phyloP scores from a whole-genome alignment of 345 rosid genomes.

The Hypericum androsaemum region DNA sequence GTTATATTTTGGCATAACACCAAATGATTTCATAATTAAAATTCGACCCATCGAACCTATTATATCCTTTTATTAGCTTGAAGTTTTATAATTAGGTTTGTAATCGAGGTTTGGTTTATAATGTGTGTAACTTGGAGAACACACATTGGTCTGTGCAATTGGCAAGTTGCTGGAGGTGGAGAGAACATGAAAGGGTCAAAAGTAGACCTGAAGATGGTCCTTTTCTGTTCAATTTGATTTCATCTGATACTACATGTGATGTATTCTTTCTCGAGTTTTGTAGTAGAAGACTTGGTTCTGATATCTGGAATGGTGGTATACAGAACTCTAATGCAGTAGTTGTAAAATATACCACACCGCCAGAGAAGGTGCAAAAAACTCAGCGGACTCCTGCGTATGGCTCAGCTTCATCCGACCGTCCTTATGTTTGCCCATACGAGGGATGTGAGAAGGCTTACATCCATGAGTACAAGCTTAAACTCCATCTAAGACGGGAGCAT shows the following conservation, averaged over 20 bases:
- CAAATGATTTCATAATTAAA: no score
- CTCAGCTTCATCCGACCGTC: slow-evolving; percentile 70
- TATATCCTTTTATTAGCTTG: no score
- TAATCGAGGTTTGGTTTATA: no score
- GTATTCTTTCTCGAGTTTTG: background rate
- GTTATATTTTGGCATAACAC: no score
- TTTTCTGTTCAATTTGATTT: background rate
- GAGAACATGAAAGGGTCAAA: no score
- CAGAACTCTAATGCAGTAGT: slow-evolving; percentile 50
- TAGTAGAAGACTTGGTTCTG: slow-evolving; percentile 4
- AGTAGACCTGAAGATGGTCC: slow-evolving; percentile 30
- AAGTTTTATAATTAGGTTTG: no score
- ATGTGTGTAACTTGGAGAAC: no score
- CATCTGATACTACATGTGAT: background rate
- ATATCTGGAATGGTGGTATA: background rate
- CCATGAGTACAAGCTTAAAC: slow-evolving; percentile 96
- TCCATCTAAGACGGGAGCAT: slow-evolving; percentile 88
- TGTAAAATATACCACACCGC: slow-evolving; percentile 54
- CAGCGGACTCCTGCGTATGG: slow-evolving; percentile 50
- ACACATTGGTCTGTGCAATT: no score
- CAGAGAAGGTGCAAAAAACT: slow-evolving; percentile 54
- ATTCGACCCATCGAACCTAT: no score
- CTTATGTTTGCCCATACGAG: slow-evolving; percentile 83
- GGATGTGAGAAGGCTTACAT: slow-evolving; percentile 91
- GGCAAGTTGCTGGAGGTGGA: no score